Evolutionary conservation across 1,284 basidiomycete genomes (phyloP).

Genomic region (Golubevia pallescens): DNA sequence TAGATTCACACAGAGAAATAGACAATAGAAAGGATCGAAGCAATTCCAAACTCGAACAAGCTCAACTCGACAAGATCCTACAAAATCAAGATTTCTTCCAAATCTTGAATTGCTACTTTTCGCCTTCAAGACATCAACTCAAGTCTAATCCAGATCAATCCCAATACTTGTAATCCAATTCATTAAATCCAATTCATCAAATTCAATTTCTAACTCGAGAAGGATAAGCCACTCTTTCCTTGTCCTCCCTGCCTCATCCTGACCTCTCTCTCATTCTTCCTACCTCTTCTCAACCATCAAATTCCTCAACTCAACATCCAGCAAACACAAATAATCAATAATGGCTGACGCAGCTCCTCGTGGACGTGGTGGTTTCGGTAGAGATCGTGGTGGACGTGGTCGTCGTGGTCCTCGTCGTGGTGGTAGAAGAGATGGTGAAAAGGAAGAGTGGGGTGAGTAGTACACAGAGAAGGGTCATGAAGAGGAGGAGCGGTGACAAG

Average conservation of each 20-base stretch:
- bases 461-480: neutral
- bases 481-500: neutral
- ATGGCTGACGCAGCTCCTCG: slow-evolving; percentile 65
- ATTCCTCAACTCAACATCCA: neutral
- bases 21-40: too few relatives aligned
- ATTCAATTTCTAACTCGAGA: neutral
- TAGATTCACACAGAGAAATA: too few relatives aligned
- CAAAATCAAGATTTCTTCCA: too few relatives aligned
- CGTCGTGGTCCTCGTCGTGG: slow-evolving; percentile 91
- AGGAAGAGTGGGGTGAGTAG: slow-evolving; percentile 84
- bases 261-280: slow-evolving; percentile 1
- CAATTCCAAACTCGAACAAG: too few relatives aligned
- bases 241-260: too few relatives aligned
- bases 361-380: slow-evolving; percentile 69
- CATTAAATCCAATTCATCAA: neutral
- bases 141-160: neutral
- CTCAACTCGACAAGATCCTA: too few relatives aligned
- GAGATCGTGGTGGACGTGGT: slow-evolving; percentile 75
- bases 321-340: slow-evolving; percentile 21
- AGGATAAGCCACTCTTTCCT: neutral
- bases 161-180: neutral
- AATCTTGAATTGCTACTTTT: too few relatives aligned
- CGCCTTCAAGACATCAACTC: neutral
- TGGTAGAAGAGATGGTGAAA: slow-evolving; percentile 97
- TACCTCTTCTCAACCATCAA: neutral